A percentile compares a stretch with the other conserved stretches of the same genome.
Conservation (phyloP, 805 yeast species). For the Metschnikowia lochheadii region DNA sequence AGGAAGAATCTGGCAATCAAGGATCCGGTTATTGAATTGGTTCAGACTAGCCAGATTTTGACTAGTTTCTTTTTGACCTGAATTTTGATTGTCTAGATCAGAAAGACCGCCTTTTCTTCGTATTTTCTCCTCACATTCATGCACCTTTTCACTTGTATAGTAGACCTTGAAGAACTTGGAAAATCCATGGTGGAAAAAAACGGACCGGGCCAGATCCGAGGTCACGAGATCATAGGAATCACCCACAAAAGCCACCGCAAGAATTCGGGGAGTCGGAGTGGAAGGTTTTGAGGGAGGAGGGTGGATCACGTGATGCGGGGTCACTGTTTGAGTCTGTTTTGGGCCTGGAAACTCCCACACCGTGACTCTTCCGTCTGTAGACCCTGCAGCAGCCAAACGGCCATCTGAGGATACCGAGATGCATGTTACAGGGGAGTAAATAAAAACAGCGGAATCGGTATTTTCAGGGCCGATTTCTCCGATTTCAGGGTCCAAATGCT, state of each 20-base stretch:
- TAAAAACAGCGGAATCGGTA: not conserved
- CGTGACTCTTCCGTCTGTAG: slow-evolving; percentile 56
- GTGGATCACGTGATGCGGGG: slow-evolving; percentile 13
- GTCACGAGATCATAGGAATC: slow-evolving; percentile 29
- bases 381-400: slow-evolving; percentile 65
- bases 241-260: slow-evolving; percentile 25
- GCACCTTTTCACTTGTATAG: slow-evolving; percentile 16
- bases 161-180: slow-evolving; percentile 52
- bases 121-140: not conserved
- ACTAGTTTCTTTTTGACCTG: too few relatives aligned
- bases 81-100: not conserved
- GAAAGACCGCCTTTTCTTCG: not conserved
- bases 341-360: slow-evolving; percentile 55
- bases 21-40: slow-evolving; percentile 12
- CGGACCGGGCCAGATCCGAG: slow-evolving; percentile 33
- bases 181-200: slow-evolving; percentile 61
- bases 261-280: too few relatives aligned
- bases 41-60: too few relatives aligned
- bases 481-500: not conserved
- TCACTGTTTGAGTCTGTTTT: not conserved
- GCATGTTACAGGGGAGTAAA: slow-evolving; percentile 11
- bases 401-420: slow-evolving; percentile 67
- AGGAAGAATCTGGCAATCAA: slow-evolving; percentile 49
- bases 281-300: not conserved
- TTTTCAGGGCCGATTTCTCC: not conserved